These are phyloP conservation scores for Hypoxylon sp. DNA, from an alignment of 2,329 filamentous ascomycete species.

Conservation along the genomic window DNA sequence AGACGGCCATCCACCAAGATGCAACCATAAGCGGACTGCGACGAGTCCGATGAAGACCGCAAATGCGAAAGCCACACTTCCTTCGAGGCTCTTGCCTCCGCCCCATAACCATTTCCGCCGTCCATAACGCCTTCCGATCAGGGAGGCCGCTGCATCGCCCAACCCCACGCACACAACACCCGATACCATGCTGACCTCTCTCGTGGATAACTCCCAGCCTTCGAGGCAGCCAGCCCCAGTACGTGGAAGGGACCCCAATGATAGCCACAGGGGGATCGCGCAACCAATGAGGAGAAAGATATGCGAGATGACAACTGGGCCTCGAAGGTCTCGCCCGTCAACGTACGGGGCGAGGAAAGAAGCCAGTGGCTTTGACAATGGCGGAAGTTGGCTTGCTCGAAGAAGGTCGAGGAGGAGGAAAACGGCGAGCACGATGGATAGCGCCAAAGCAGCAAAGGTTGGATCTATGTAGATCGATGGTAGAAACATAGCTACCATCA, in stretches of 20 bases:
- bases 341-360: conserved; percentile 93
- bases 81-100: conserved; percentile 95
- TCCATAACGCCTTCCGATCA: conserved; percentile 90
- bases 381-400: conserved; percentile 90
- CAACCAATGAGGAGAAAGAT: conserved; percentile 97
- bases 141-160: conserved; percentile 91
- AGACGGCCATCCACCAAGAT: conserved; percentile 81
- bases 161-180: conserved; percentile 96
- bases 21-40: conserved; percentile 80
- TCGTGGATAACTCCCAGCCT: conserved; percentile 81
- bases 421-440: conserved; percentile 83
- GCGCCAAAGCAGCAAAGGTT: conserved; percentile 82
- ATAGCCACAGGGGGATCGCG: conserved; percentile 93
- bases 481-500: conserved; percentile 97
- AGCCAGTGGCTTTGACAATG: conserved; percentile 87
- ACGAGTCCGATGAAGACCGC: conserved; percentile 84
- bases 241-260: conserved; percentile 78
- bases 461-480: conserved; percentile 91
- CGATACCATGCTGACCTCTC: conserved; percentile 90
- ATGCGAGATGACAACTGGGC: conserved; percentile 94
- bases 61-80: conserved; percentile 82
- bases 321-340: conserved; percentile 91
- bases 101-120: conserved; percentile 96
- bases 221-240: conserved; percentile 68
- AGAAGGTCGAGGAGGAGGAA: conserved; percentile 93